A percentile compares a stretch with the other conserved stretches of the same genome.
phyloP scores from a whole-genome alignment of 345 rosid species.

The Brassica napus region DNA sequence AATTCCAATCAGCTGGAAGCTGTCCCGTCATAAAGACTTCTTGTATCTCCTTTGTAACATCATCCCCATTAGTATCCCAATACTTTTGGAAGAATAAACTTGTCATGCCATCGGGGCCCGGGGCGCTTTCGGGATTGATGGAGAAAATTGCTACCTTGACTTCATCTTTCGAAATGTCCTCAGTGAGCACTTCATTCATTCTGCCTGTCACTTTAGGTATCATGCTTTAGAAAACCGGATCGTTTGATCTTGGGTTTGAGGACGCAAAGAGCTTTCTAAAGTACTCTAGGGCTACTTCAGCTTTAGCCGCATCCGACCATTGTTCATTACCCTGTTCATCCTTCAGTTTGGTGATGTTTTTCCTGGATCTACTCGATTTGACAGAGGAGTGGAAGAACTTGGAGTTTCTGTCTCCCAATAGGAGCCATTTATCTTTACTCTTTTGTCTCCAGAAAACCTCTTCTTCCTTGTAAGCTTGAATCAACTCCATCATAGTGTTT shows the following conservation, averaged over 20 bases:
- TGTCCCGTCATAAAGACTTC: too few species aligned
- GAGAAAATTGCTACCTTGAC: not conserved
- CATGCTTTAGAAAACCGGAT: not conserved
- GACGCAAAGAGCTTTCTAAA: not conserved
- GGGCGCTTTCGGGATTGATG: not conserved
- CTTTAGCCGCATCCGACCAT: not conserved
- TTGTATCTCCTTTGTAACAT: too few species aligned
- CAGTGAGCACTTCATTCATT: too few species aligned
- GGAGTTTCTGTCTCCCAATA: not conserved
- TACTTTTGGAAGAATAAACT: not conserved
- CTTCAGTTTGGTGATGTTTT: not conserved
- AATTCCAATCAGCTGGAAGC: too few species aligned
- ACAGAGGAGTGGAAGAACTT: not conserved
- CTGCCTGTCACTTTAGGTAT: too few species aligned
- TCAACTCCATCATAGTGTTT: not conserved
- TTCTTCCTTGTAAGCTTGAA: not conserved
- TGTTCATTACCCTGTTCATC: not conserved
- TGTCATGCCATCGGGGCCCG: not conserved
- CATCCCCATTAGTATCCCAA: not conserved
- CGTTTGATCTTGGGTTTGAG: not conserved
- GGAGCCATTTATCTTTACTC: not conserved
- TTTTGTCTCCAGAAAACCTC: not conserved
- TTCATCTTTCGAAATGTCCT: too few species aligned
- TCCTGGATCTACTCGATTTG: not conserved
- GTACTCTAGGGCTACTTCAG: not conserved